Conservation (phyloP, 495 filamentous ascomycete genomes). For the Trichoderma erinaceum region DNA sequence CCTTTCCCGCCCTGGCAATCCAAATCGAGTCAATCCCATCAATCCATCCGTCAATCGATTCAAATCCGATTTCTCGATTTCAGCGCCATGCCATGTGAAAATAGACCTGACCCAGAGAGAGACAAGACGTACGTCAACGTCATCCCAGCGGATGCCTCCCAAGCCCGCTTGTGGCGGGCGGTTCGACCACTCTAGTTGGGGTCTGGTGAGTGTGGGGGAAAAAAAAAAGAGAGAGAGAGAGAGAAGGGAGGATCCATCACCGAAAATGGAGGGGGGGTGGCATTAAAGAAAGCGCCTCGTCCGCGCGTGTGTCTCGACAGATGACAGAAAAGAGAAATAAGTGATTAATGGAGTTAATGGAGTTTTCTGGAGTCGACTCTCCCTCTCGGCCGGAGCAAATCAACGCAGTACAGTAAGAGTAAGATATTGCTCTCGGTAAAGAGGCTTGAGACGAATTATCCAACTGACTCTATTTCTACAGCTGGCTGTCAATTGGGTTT, state of each 20-base stretch:
- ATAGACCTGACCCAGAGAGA: not conserved
- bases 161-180: not conserved
- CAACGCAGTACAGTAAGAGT: no score
- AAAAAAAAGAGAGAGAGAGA: not conserved
- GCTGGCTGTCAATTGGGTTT: not conserved
- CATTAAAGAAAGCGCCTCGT: not conserved
- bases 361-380: no score
- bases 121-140: constrained; percentile 2
- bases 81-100: constrained; percentile 1
- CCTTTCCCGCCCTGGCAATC: not conserved
- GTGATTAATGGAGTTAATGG: not conserved
- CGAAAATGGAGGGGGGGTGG: not conserved
- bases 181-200: constrained; percentile 1
- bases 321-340: not conserved
- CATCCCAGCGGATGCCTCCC: constrained; percentile 8
- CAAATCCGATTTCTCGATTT: not conserved
- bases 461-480: not conserved
- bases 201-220: constrained; percentile 7
- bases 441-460: not conserved
- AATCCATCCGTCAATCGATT: not conserved
- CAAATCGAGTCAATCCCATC: not conserved
- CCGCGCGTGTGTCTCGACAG: not conserved
- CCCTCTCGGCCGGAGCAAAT: no score
- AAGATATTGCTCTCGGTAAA: constrained; percentile 1
- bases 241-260: not conserved